These are phyloP conservation scores for Cercophora samala DNA, from an alignment of 495 filamentous ascomycete genomes.

Conservation along the genomic window DNA sequence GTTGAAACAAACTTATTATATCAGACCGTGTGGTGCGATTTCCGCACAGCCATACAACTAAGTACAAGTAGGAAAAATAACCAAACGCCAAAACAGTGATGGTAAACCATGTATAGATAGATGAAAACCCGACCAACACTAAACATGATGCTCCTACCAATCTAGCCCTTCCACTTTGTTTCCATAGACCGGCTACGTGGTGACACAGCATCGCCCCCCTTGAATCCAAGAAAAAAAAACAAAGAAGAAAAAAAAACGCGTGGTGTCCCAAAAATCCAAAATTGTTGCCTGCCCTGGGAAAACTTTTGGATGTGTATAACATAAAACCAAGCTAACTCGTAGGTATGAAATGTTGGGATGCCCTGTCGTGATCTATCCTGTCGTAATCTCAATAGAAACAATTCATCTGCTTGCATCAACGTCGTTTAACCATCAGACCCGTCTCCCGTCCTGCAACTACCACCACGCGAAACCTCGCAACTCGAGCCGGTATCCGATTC, in stretches of 20 bases:
- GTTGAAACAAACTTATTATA: not conserved
- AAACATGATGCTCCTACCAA: not conserved
- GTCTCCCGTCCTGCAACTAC: not conserved
- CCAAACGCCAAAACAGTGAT: not conserved
- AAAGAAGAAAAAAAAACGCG: not conserved
- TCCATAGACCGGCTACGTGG: not conserved
- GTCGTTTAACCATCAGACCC: not conserved
- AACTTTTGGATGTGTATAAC: not conserved
- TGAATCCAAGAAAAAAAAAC: not conserved
- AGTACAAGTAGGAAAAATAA: not conserved
- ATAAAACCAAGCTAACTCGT: not conserved
- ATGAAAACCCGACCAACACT: not conserved
- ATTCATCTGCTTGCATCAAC: not conserved
- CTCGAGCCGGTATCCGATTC: slow-evolving; percentile 9
- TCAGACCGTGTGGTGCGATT: not conserved
- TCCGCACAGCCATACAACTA: not conserved
- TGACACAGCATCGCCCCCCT: not conserved
- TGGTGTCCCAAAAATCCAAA: not conserved
- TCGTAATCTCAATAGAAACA: not conserved
- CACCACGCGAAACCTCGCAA: not conserved
- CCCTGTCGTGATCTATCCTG: not conserved
- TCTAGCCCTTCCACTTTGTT: not conserved
- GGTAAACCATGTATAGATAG: not conserved
- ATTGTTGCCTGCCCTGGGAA: not conserved
- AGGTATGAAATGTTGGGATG: not conserved